Conservation (phyloP, 352 stramenopile species). For the Globisporangium echinulatum region DNA sequence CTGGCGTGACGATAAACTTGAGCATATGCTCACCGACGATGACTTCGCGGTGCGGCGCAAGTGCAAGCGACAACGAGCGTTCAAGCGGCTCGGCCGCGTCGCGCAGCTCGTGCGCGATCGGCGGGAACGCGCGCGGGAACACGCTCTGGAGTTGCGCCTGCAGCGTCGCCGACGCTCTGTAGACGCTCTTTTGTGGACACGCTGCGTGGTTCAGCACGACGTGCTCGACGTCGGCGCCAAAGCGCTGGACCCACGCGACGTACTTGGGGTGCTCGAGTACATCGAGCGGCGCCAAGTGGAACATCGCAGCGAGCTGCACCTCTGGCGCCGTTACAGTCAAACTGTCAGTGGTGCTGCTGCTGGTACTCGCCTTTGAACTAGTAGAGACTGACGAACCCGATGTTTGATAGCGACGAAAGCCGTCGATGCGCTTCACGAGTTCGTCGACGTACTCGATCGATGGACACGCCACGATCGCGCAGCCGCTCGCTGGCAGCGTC, state of each 20-base stretch:
- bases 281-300: conserved; percentile 38
- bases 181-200: conserved; percentile 64
- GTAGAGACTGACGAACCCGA: not conserved
- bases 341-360: conserved; percentile 1
- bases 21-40: conserved; percentile 69
- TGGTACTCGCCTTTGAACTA: not conserved
- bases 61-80: conserved; percentile 17
- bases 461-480: conserved; percentile 56
- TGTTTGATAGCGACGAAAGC: conserved; percentile 39
- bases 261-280: conserved; percentile 62
- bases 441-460: conserved; percentile 53
- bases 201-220: conserved; percentile 41
- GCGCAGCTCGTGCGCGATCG: conserved; percentile 36
- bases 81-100: conserved; percentile 32
- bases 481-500: conserved; percentile 41
- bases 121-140: conserved; percentile 55
- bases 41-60: conserved; percentile 20
- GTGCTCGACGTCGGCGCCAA: conserved; percentile 53
- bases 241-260: conserved; percentile 41
- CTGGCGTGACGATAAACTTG: conserved; percentile 51
- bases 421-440: conserved; percentile 26
- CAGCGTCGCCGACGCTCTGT: conserved; percentile 59
- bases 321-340: conserved; percentile 6
- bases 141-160: conserved; percentile 64
- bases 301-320: conserved; percentile 54